Conservation (phyloP, 352 stramenopile genomes). For the Phytopythium oedochilum region DNA sequence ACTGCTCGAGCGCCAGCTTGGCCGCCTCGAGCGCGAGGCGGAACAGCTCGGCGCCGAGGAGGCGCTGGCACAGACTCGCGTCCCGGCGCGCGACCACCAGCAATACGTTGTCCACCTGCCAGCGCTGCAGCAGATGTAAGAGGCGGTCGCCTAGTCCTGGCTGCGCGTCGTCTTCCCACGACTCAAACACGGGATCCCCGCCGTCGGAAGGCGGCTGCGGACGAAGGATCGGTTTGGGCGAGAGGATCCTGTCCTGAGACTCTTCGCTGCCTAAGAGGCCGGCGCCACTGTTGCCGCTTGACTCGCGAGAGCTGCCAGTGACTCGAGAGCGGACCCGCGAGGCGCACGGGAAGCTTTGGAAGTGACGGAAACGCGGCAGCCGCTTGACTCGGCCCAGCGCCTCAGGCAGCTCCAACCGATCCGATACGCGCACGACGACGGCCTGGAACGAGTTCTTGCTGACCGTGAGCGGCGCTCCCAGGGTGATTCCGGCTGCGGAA, state of each 20-base stretch:
- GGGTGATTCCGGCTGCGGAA: slow-evolving; percentile 6
- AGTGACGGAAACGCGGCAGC: slow-evolving; percentile 35
- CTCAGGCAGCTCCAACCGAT: slow-evolving; percentile 14
- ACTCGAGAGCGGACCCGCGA: slow-evolving; percentile 24
- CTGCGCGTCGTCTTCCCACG: slow-evolving; percentile 48
- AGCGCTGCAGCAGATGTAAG: slow-evolving; percentile 75
- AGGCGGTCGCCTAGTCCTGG: slow-evolving; percentile 62
- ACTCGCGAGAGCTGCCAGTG: not conserved
- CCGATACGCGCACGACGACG: slow-evolving; percentile 39
- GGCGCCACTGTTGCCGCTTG: not conserved
- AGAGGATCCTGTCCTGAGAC: not conserved
- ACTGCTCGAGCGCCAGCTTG: slow-evolving; percentile 73
- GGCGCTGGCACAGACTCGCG: slow-evolving; percentile 50
- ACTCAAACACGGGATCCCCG: slow-evolving; percentile 35
- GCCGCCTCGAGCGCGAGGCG: slow-evolving; percentile 61
- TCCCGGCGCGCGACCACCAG: slow-evolving; percentile 63
- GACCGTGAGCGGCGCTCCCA: slow-evolving; percentile 47
- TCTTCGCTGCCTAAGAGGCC: not conserved
- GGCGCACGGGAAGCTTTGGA: slow-evolving; percentile 44
- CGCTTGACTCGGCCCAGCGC: slow-evolving; percentile 21
- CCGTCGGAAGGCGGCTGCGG: slow-evolving; percentile 5
- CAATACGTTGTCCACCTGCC: slow-evolving; percentile 73
- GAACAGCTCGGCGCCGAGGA: slow-evolving; percentile 65
- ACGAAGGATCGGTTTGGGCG: not conserved
- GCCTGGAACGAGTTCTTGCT: slow-evolving; percentile 75